Evolutionary conservation across 345 rosid species (phyloP).

Genomic region (Eucalyptus brandiana): DNA sequence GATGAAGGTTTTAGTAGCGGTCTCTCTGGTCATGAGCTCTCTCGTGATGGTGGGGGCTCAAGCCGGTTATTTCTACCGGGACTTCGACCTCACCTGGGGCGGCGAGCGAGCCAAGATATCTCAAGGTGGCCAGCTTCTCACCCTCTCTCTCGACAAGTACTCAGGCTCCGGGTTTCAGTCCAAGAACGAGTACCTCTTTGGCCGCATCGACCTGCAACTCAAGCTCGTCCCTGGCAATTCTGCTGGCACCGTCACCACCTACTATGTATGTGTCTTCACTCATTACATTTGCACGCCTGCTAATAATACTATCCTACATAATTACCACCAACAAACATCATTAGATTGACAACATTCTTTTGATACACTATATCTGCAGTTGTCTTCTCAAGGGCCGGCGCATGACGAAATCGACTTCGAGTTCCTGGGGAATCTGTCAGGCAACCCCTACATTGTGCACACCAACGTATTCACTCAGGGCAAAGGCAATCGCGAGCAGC

Average conservation of each 20-base stretch:
- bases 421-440: background rate
- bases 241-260: constrained; percentile 53
- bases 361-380: background rate
- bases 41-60: background rate
- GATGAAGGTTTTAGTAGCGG: background rate
- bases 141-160: constrained; percentile 14
- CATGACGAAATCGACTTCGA: constrained; percentile 1
- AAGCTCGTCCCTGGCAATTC: constrained; percentile 48
- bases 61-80: background rate
- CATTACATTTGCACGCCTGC: background rate
- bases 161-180: constrained; percentile 53
- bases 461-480: background rate
- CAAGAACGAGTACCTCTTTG: constrained; percentile 35
- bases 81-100: constrained; percentile 1
- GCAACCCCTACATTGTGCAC: background rate
- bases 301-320: background rate
- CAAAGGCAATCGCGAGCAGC: background rate
- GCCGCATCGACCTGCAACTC: constrained; percentile 38
- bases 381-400: background rate
- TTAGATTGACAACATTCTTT: background rate
- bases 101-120: constrained; percentile 29
- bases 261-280: constrained; percentile 17
- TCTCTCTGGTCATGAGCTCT: background rate
- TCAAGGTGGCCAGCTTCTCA: constrained; percentile 22
- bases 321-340: background rate